Evolutionary conservation across 192 early-diverging fungal genomes (phyloP).

Genomic region (Coemansia sp.): DNA sequence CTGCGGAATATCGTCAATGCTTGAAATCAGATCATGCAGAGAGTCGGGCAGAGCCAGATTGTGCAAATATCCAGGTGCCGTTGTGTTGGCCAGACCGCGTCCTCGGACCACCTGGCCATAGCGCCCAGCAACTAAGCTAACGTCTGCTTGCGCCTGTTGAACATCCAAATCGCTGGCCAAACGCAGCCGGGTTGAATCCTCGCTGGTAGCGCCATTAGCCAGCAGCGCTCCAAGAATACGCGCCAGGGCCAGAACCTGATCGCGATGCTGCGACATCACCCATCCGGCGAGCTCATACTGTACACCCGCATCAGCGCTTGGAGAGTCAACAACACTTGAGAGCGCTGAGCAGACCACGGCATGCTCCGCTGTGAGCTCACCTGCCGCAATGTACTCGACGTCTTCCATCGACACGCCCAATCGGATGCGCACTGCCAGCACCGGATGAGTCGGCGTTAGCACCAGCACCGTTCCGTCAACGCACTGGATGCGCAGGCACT

Average conservation of each 20-base stretch:
- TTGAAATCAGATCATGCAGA: background rate
- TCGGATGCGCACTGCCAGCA: constrained; percentile 27
- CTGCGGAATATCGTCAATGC: background rate
- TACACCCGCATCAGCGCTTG: constrained; percentile 5
- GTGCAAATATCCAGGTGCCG: background rate
- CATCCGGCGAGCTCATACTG: constrained; percentile 15
- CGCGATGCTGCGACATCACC: constrained; percentile 21
- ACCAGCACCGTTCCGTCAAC: constrained; percentile 40
- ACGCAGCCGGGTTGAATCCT: constrained; percentile 1
- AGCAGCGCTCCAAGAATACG: constrained; percentile 38
- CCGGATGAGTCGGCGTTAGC: constrained; percentile 52
- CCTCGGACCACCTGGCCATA: background rate
- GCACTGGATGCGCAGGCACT: constrained; percentile 35
- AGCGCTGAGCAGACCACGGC: constrained; percentile 48
- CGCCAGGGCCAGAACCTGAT: constrained; percentile 41
- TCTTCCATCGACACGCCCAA: constrained; percentile 19
- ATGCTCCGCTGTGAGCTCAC: constrained; percentile 27
- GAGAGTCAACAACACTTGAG: constrained; percentile 22
- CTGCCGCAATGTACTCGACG: constrained; percentile 38
- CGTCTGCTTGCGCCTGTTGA: constrained; percentile 33
- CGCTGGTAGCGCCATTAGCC: constrained; percentile 7
- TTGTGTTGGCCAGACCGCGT: constrained; percentile 2
- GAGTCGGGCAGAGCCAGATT: constrained; percentile 19
- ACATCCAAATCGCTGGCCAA: constrained; percentile 15
- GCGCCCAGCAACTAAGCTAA: constrained; percentile 17